Percentiles rank a stretch among this genome's conserved stretches.
These are phyloP conservation scores for Lactarius psammicola DNA, from an alignment of 768 basidiomycete genomes.

Conservation along the genomic window DNA sequence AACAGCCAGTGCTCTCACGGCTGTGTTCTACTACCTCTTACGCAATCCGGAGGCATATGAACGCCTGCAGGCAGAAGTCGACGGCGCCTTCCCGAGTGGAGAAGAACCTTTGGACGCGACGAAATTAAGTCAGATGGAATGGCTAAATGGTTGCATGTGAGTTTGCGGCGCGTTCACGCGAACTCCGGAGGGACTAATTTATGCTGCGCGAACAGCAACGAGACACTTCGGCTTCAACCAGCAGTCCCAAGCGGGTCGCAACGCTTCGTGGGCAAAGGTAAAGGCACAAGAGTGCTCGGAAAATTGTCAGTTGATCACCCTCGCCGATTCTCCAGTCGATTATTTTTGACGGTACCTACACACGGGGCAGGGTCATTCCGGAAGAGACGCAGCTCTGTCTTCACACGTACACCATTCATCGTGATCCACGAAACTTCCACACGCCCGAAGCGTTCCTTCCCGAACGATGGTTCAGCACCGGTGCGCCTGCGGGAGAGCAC, in stretches of 20 bases:
- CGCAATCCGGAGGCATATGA: not conserved
- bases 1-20: not conserved
- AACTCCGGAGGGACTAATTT: not conserved
- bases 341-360: not conserved
- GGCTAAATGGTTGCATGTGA: constrained; percentile 12
- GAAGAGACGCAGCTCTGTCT: constrained; percentile 1
- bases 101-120: constrained; percentile 8
- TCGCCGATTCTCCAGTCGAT: not conserved
- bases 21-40: not conserved
- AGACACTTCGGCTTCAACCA: not conserved
- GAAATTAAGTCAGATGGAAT: constrained; percentile 6
- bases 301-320: not conserved
- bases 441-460: not conserved
- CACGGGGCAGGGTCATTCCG: not conserved
- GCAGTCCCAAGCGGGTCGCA: not conserved
- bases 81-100: not conserved
- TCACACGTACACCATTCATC: not conserved
- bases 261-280: not conserved
- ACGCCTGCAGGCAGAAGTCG: not conserved
- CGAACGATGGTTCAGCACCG: not conserved
- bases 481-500: not conserved
- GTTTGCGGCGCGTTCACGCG: not conserved
- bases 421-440: constrained; percentile 1
- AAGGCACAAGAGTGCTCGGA: not conserved
- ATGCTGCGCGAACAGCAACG: not conserved